Percentiles rank a stretch among this genome's conserved stretches.
Conservation (phyloP, 257 asterid species). For the Marsdenia floribunda region DNA sequence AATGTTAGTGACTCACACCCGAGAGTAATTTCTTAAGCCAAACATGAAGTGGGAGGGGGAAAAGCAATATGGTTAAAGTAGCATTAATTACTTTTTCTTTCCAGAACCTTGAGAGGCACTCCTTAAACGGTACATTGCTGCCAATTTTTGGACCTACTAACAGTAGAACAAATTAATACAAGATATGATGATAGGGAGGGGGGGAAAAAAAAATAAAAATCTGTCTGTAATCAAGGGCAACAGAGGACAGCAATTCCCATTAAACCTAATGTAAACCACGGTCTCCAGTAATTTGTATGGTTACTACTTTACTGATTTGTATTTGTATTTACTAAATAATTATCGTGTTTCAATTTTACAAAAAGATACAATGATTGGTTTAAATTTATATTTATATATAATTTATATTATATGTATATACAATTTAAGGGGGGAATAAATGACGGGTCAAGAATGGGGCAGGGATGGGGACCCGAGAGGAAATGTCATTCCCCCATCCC, state of each 20-base stretch:
- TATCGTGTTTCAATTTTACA: too few species aligned
- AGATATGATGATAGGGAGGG: neutral
- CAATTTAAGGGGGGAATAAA: too few species aligned
- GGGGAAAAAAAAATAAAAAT: neutral
- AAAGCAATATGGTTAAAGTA: neutral
- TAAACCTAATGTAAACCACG: neutral
- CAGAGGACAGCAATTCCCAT: neutral
- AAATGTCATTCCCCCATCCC: too few species aligned
- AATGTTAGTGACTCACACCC: neutral
- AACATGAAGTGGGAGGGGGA: neutral
- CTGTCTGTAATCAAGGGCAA: neutral
- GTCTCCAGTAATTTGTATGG: neutral
- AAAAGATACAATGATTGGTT: too few species aligned
- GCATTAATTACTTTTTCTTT: conserved; percentile 72
- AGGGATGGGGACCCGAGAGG: too few species aligned
- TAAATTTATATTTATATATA: too few species aligned
- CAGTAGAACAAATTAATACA: neutral
- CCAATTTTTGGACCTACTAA: conserved; percentile 65
- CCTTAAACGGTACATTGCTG: conserved; percentile 67
- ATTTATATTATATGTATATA: too few species aligned
- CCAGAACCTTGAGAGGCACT: conserved; percentile 84
- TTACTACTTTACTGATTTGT: too few species aligned
- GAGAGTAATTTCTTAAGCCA: too few species aligned
- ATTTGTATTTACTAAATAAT: too few species aligned
- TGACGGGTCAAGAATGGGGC: too few species aligned